A percentile compares a stretch with the other conserved stretches of the same genome.
phyloP scores from a whole-genome alignment of 2,329 filamentous ascomycete species.

The Arthroderma uncinatum region DNA sequence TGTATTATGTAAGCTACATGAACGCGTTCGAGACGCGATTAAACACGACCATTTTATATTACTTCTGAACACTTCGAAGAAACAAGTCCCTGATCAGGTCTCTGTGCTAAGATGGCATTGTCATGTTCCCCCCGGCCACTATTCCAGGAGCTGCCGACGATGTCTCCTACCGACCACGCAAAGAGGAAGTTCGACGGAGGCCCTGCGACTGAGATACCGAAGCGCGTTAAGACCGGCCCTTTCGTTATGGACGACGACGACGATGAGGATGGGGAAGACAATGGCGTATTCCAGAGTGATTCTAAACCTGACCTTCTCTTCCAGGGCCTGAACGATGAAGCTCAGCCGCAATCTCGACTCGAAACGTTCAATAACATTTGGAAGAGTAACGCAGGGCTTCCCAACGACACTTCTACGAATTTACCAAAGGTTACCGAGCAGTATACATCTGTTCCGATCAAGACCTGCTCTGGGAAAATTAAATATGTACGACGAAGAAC shows the following conservation, averaged over 20 bases:
- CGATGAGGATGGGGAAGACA: conserved; percentile 23
- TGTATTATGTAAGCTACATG: background rate
- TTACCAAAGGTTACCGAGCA: background rate
- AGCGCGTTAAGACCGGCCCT: conserved; percentile 33
- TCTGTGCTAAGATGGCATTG: conserved; percentile 5
- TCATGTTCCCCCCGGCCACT: conserved; percentile 5
- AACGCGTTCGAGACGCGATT: background rate
- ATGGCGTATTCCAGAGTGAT: background rate
- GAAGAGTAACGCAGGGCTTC: background rate
- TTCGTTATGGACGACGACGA: conserved; percentile 35
- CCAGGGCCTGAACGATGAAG: background rate
- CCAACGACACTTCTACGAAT: background rate
- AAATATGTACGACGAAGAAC: conserved; percentile 35
- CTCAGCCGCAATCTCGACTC: background rate
- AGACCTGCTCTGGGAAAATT: conserved; percentile 40
- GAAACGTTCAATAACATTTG: background rate
- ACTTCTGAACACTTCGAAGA: background rate
- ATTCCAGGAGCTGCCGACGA: background rate
- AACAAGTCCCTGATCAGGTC: background rate
- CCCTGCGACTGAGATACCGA: conserved; percentile 22
- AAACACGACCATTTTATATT: background rate
- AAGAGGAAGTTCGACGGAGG: conserved; percentile 30
- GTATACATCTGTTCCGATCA: conserved; percentile 24
- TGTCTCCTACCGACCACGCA: conserved; percentile 17
- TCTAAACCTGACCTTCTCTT: background rate